Evolutionary conservation across 2,329 filamentous ascomycete genomes (phyloP), one percentile per base, ranked within the genome.

Genomic region (Cladophialophora chaetospira): DNA sequence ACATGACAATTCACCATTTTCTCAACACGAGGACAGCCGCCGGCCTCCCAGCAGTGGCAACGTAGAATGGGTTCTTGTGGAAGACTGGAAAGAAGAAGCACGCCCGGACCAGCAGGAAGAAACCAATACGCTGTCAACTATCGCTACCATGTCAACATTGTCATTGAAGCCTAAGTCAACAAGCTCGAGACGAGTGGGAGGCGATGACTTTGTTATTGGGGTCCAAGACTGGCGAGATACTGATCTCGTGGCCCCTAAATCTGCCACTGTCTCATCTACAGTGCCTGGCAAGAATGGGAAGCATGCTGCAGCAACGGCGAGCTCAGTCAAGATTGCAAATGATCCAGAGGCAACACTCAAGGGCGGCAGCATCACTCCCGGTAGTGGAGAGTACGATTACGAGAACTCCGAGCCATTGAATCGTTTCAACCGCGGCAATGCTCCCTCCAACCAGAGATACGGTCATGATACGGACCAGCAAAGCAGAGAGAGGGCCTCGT

Each of bases 221-320:
- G 85, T 91, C 10, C 88, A 94, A 63, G 89, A 94, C 69, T 93
- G 89, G 89, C 82, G 89, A 63, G 89, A 94, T 69, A 87, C 88
- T 4, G 88, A 91, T 69, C 75, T 91, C 15, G 77, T 90, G 19
- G 79, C 78, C 1, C 69, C 74, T 35, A 71, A 62, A 38, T 49
- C 53, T 9, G 58, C 60, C 11, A 57, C 63, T 31, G 60, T 33
- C 17, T 47, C 50, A 19, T 28, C 25, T 4, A 40, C 48, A n/a
- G 45, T 56, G 46, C 53, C 60, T 15, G 43, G 29, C 26, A 55
- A 55, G 33, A 42, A 49, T 3, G 59, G 59, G 28, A 50, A 60
- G 48, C 42, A 29, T 60, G 15, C 62, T 58, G n/a, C 62, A 19
- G 66, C 69, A 35, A 64, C 67, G 19, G 55, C 53, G 11, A 63